phyloP scores from a whole-genome alignment of 1,284 basidiomycete genomes.

The Rugosomyces carneus region DNA sequence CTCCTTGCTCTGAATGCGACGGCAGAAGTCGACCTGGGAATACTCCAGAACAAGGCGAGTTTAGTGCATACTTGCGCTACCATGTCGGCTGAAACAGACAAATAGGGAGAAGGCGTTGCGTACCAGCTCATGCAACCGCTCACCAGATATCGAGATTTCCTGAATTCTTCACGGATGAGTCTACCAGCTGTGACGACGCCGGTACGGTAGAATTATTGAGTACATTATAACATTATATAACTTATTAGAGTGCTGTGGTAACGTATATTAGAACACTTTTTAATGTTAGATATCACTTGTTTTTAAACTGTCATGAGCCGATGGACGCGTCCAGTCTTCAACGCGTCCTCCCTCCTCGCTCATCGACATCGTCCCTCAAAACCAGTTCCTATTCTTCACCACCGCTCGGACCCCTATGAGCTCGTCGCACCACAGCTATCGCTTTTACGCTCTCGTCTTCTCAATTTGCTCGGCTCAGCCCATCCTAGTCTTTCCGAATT shows the following conservation, averaged over 20 bases:
- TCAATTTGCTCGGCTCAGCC: slow-evolving; percentile 80
- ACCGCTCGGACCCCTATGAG: slow-evolving; percentile 54
- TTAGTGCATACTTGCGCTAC: not conserved
- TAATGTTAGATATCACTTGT: not conserved
- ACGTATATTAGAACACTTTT: not conserved
- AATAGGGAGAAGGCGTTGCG: slow-evolving; percentile 50
- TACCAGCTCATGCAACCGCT: slow-evolving; percentile 36
- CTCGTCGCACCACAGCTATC: slow-evolving; percentile 73
- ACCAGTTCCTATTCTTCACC: not conserved
- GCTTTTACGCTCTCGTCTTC: slow-evolving; percentile 69
- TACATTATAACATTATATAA: slow-evolving; percentile 1
- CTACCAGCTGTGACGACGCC: slow-evolving; percentile 28
- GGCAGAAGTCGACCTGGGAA: slow-evolving; percentile 53
- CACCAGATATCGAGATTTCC: slow-evolving; percentile 34
- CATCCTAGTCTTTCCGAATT: slow-evolving; percentile 86
- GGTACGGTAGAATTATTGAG: slow-evolving; percentile 16
- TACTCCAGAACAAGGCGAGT: slow-evolving; percentile 54
- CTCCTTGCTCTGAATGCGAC: slow-evolving; percentile 63
- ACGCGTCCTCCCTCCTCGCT: not conserved
- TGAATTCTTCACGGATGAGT: slow-evolving; percentile 27
- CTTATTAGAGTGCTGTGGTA: not conserved
- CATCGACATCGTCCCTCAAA: not conserved
- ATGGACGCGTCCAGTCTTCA: not conserved
- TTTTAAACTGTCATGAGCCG: not conserved
- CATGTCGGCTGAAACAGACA: not conserved